Conservation (phyloP, 176 grass and related monocot genomes). For the Bolboschoenus planiculmis region DNA sequence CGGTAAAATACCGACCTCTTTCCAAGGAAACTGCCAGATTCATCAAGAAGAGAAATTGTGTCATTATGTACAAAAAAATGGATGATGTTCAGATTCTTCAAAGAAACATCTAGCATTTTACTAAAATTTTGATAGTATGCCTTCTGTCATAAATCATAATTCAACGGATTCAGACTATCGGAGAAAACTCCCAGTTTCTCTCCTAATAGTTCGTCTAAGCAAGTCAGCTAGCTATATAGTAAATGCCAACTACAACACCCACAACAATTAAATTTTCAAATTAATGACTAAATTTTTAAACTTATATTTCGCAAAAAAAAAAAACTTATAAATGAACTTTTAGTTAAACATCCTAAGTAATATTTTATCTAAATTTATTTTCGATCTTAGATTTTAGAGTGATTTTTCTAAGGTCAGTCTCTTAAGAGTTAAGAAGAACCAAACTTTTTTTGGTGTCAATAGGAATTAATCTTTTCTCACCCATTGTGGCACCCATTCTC, state of each 20-base stretch:
- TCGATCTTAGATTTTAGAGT: not conserved
- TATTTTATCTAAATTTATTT: not conserved
- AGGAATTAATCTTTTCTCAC: slow-evolving; percentile 33
- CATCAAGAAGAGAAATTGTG: slow-evolving; percentile 27
- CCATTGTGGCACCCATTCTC: slow-evolving; percentile 54
- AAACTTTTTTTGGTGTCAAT: not conserved
- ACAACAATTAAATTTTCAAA: not conserved
- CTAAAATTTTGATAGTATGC: not conserved
- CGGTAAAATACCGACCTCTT: slow-evolving; percentile 74
- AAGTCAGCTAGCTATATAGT: not conserved
- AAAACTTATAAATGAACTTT: not conserved
- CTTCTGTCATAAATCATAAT: not conserved
- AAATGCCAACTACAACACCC: not conserved
- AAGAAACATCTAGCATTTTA: not conserved
- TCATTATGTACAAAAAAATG: not conserved
- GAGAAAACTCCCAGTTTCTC: not conserved
- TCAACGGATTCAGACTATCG: not conserved
- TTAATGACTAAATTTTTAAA: not conserved
- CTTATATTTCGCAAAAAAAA: not conserved
- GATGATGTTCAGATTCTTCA: not conserved
- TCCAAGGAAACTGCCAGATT: slow-evolving; percentile 65
- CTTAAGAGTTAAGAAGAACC: not conserved
- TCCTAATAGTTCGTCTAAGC: not conserved
- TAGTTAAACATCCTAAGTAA: not conserved
- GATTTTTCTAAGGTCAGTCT: not conserved